A percentile compares a stretch with the other conserved stretches of the same genome.
Evolutionary conservation across 768 basidiomycete species (phyloP).

Genomic region (Boletus bicolor): DNA sequence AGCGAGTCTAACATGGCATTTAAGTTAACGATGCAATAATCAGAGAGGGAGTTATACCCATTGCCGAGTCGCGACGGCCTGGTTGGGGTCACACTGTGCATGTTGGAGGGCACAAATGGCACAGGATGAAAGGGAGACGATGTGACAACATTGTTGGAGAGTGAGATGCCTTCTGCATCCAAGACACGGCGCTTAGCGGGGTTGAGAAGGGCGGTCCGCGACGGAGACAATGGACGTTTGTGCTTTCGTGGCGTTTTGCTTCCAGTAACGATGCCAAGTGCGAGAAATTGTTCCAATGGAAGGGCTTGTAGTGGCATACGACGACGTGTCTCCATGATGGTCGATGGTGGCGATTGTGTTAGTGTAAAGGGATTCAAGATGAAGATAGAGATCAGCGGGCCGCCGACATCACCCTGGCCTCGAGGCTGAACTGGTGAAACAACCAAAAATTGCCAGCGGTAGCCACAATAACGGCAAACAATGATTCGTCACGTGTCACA

Average conservation of each 20-base stretch:
- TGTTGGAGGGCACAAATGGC: conserved; percentile 31
- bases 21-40: conserved; percentile 36
- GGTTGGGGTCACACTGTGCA: conserved; percentile 27
- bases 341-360: conserved; percentile 6
- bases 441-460: conserved; percentile 14
- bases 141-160: conserved; percentile 25
- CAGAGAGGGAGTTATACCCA: conserved; percentile 26
- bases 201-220: conserved; percentile 45
- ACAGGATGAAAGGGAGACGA: conserved; percentile 15
- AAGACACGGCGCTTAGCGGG: conserved; percentile 70
- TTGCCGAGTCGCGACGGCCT: conserved; percentile 33
- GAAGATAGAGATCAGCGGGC: conserved; percentile 24
- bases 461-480: conserved; percentile 27
- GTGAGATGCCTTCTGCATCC: conserved; percentile 48
- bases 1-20: conserved; percentile 18
- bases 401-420: conserved; percentile 25
- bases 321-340: conserved; percentile 26
- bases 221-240: conserved; percentile 66
- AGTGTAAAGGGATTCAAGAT: neutral
- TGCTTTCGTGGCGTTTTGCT: conserved; percentile 32
- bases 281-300: conserved; percentile 54
- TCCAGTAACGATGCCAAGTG: conserved; percentile 25
- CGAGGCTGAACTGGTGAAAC: conserved; percentile 13
- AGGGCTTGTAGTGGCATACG: conserved; percentile 59
- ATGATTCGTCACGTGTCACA: conserved; percentile 13